phyloP scores from a whole-genome alignment of 371 early-diverging fungal genomes.

The Smittium mucronatum region DNA sequence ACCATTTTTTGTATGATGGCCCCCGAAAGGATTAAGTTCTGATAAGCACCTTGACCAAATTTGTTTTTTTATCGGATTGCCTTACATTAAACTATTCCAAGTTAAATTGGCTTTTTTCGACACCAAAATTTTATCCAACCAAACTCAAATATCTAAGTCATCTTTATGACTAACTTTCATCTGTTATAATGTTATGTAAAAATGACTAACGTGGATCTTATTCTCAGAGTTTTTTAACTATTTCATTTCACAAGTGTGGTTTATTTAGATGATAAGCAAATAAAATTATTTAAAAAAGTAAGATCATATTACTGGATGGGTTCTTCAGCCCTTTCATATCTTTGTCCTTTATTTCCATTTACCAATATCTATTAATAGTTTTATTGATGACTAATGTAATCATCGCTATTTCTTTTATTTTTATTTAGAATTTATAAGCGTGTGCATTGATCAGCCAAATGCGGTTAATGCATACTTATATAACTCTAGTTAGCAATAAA shows the following conservation, averaged over 20 bases:
- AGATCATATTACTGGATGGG: neutral
- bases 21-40: no score
- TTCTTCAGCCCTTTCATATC: neutral
- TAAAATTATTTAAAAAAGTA: neutral
- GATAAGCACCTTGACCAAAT: no score
- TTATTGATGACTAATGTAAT: neutral
- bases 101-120: no score
- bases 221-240: neutral
- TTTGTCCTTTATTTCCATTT: neutral
- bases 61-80: no score
- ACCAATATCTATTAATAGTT: neutral
- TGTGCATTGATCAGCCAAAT: neutral
- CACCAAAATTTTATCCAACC: no score
- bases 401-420: neutral
- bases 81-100: no score
- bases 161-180: neutral
- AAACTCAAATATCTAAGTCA: no score
- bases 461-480: neutral
- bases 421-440: neutral
- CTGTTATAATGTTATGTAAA: neutral
- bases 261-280: neutral
- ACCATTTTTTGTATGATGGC: no score
- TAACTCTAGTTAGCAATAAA: neutral
- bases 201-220: neutral
- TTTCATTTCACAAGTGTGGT: neutral